A percentile compares a stretch with the other conserved stretches of the same genome.
These are phyloP conservation scores for Arachis stenosperma DNA, from an alignment of 306 rosid genomes.

Conservation along the genomic window DNA sequence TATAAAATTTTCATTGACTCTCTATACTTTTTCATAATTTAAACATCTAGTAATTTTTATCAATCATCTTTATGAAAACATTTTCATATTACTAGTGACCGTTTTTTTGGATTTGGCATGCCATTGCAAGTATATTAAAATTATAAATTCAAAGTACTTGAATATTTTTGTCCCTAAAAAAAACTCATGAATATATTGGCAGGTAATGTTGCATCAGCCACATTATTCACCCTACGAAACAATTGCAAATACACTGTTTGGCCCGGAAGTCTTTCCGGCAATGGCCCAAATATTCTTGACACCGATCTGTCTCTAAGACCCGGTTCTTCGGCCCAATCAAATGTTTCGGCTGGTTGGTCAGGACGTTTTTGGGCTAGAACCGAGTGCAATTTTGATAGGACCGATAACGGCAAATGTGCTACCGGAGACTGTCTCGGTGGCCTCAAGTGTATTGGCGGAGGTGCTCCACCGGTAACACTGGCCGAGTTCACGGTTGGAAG, in stretches of 20 bases:
- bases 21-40: too few relatives aligned
- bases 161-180: not conserved
- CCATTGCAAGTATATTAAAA: too few relatives aligned
- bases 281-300: slow-evolving; percentile 52
- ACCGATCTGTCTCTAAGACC: slow-evolving; percentile 65
- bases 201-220: slow-evolving; percentile 50
- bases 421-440: slow-evolving; percentile 70
- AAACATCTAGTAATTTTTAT: too few relatives aligned
- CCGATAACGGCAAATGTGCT: slow-evolving; percentile 61
- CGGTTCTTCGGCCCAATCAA: slow-evolving; percentile 42
- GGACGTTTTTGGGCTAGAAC: slow-evolving; percentile 93
- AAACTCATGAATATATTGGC: slow-evolving; percentile 18
- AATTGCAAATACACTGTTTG: slow-evolving; percentile 68
- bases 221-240: slow-evolving; percentile 62
- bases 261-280: slow-evolving; percentile 85
- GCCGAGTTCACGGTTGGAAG: slow-evolving; percentile 69
- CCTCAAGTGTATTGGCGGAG: slow-evolving; percentile 60
- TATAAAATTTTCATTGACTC: too few relatives aligned
- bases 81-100: too few relatives aligned
- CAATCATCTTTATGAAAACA: not conserved
- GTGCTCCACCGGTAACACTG: slow-evolving; percentile 67
- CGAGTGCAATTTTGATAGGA: slow-evolving; percentile 60
- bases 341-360: slow-evolving; percentile 79
- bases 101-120: too few relatives aligned
- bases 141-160: not conserved